These are phyloP conservation scores for Sequoiadendron giganteum DNA, from an alignment of 75 land plant species.

Conservation along the genomic window DNA sequence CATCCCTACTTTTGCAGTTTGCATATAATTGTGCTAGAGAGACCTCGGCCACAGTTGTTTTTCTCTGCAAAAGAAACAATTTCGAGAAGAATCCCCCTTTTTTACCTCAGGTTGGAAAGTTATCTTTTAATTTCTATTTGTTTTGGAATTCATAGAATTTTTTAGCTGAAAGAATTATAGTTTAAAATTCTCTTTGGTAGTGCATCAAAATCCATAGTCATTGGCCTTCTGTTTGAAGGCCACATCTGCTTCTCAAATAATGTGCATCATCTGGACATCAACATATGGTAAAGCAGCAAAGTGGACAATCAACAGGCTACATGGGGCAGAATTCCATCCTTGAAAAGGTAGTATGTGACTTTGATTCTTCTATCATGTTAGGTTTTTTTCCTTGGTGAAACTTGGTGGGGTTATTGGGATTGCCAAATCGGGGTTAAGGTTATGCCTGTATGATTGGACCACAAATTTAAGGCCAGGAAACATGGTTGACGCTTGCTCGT, in stretches of 20 bases:
- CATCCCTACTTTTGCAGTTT: slow-evolving; percentile 81
- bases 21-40: slow-evolving; percentile 52
- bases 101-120: slow-evolving; percentile 56
- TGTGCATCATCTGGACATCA: background rate
- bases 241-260: background rate
- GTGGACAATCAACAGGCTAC: background rate
- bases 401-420: background rate
- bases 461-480: background rate
- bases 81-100: slow-evolving; percentile 68
- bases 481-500: background rate
- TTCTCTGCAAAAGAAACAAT: slow-evolving; percentile 68
- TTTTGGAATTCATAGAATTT: background rate
- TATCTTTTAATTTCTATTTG: background rate
- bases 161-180: background rate
- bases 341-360: background rate
- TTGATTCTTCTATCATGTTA: background rate
- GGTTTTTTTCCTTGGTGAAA: no score
- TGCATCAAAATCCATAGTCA: background rate
- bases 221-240: background rate
- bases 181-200: background rate
- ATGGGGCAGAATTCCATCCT: background rate
- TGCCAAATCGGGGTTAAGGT: no score
- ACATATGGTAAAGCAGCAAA: background rate
- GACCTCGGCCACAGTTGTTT: slow-evolving; percentile 33
- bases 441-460: no score